Evolutionary conservation across 2,329 filamentous ascomycete species (phyloP), one percentile per base, ranked within the genome.

Genomic region (Eurotiales sp.): DNA sequence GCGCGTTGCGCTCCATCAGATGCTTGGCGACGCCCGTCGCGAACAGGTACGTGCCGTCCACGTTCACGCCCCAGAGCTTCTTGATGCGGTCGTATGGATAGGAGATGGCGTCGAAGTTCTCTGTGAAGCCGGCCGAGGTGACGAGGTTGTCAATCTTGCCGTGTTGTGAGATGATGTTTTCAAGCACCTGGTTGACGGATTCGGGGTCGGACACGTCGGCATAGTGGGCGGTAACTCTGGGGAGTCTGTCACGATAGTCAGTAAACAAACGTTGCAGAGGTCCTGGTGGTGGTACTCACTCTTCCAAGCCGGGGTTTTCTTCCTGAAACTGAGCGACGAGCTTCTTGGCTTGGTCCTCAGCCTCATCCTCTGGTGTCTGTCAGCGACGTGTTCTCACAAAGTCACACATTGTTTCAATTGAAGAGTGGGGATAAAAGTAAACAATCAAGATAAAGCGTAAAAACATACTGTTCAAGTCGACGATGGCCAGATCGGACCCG

Each of bases 91-190:
- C 90, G 60, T 91, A 83, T 1, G 91, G 91, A 73, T 97, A 97
- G 59, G 85, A 84, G 63, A 91, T 87, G 42, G 92, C 92, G 63
- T 95, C 87, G 65, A 90, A 95, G 76, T 96, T 96, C 76, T 96
- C 92, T 12, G 89, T 93, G 75, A 97, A 96, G 41, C 92, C 92
- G 45, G 92, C 92, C n/a, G 90, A 95, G 22, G 92, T 96, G 62
- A 97, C 91, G 22, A 97, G 81, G 71, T 89, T 86, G 73, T 96
- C 90, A 61, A 96, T 90, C 70, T 87, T 86, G 71, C 86, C 85
- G 67, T 96, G 91, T 53, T 80, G 72, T 44, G 75, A 62, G 46
- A 92, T 67, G 58, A 92, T 80, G 55, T 90, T 86, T 32, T 77
- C 75, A 59, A 96, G 79, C 60, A 87, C 87, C 27, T 76, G 71